These are phyloP conservation scores for Euphorbia tirucalli DNA, from an alignment of 345 rosid genomes.

Conservation along the genomic window DNA sequence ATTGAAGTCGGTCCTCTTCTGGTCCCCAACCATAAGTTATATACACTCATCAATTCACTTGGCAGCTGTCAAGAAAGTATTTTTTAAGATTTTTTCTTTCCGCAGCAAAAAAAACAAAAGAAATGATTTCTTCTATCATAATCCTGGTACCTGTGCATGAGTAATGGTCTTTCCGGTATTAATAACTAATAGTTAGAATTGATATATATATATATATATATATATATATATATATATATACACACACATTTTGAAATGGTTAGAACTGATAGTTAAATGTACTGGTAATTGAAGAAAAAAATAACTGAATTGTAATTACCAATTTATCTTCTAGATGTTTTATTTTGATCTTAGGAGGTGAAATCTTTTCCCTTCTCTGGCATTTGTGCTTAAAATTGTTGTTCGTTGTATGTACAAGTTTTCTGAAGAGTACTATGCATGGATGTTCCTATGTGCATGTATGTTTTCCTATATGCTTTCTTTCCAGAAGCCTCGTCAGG, in stretches of 20 bases:
- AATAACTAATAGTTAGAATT: no score
- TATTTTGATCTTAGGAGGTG: not conserved
- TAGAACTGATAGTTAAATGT: no score
- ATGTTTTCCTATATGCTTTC: no score
- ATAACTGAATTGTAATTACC: no score
- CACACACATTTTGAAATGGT: no score
- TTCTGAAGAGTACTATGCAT: not conserved
- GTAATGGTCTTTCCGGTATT: no score
- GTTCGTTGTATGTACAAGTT: not conserved
- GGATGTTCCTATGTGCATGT: no score
- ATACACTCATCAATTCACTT: not conserved
- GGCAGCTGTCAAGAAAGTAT: not conserved
- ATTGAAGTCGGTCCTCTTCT: not conserved
- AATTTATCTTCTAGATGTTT: not conserved
- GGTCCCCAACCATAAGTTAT: not conserved
- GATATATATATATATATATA: no score
- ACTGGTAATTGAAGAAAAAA: no score
- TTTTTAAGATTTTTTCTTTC: no score
- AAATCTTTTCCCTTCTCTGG: not conserved
- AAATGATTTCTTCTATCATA: not conserved
- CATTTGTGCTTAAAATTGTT: not conserved
- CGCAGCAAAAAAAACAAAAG: not conserved
- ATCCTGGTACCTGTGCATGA: not conserved
- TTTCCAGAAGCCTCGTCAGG: no score
- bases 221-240: no score